These are phyloP conservation scores for Nicotiana knightiana DNA, from an alignment of 257 asterid genomes.

Conservation along the genomic window DNA sequence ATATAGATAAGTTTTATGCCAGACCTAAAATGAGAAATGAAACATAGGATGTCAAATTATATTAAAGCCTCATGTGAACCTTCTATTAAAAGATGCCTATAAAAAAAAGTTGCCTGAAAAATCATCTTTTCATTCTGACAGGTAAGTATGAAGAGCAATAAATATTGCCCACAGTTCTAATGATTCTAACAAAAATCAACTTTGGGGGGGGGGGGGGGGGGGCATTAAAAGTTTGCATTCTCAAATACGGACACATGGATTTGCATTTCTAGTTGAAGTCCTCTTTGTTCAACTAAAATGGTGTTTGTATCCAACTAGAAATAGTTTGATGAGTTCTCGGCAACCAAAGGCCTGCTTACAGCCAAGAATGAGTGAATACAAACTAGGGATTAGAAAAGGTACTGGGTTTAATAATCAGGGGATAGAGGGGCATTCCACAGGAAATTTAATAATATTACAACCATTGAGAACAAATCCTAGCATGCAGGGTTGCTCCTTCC, in stretches of 20 bases:
- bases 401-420: neutral
- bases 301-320: neutral
- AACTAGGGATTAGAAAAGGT: neutral
- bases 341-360: neutral
- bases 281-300: neutral
- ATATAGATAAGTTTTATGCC: constrained; percentile 60
- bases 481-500: neutral
- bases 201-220: no score
- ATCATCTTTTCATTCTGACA: neutral
- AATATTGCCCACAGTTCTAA: neutral
- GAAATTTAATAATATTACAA: neutral
- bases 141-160: neutral
- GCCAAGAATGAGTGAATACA: neutral
- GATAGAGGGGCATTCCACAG: neutral
- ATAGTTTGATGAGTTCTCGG: neutral
- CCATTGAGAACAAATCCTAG: neutral
- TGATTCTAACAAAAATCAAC: neutral
- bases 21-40: constrained; percentile 36
- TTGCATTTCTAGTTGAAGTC: neutral
- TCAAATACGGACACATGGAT: neutral
- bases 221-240: neutral
- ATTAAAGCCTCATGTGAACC: neutral
- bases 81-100: neutral
- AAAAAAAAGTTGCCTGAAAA: neutral
- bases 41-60: neutral